Conservation (phyloP, 2,329 filamentous ascomycete genomes). For the Grosmannia huntii region DNA sequence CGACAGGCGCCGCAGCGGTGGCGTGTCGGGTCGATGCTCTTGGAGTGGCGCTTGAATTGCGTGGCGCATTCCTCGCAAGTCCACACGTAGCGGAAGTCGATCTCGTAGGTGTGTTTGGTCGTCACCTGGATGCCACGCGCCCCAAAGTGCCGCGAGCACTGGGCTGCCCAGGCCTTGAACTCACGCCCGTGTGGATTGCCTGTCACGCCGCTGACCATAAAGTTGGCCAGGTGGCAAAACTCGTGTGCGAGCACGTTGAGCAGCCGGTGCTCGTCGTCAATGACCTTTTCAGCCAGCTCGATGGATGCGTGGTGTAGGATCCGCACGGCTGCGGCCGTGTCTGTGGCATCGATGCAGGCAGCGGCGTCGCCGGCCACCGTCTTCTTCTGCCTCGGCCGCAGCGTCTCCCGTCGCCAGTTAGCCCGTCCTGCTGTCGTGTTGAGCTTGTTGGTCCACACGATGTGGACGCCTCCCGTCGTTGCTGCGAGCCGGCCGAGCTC, state of each 20-base stretch:
- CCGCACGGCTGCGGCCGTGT: slow-evolving; percentile 7
- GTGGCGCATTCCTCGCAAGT: slow-evolving; percentile 54
- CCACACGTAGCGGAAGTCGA: slow-evolving; percentile 91
- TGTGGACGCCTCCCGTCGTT: slow-evolving; percentile 55
- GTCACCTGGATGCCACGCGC: slow-evolving; percentile 62
- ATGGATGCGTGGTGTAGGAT: slow-evolving; percentile 59
- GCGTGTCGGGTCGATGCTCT: slow-evolving; percentile 61
- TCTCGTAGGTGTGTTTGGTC: slow-evolving; percentile 80
- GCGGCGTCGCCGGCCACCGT: background rate
- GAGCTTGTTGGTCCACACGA: slow-evolving; percentile 67
- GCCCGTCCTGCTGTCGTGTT: slow-evolving; percentile 68
- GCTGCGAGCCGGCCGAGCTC: slow-evolving; percentile 44
- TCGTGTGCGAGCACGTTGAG: slow-evolving; percentile 92
- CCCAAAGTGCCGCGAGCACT: slow-evolving; percentile 41
- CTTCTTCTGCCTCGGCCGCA: slow-evolving; percentile 19
- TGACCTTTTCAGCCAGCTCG: slow-evolving; percentile 80
- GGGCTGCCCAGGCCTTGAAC: slow-evolving; percentile 15
- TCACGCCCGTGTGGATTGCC: slow-evolving; percentile 14
- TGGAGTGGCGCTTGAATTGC: slow-evolving; percentile 74
- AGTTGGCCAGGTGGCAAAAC: slow-evolving; percentile 88
- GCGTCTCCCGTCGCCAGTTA: slow-evolving; percentile 53
- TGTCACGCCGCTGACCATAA: slow-evolving; percentile 57
- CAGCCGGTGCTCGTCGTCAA: slow-evolving; percentile 63
- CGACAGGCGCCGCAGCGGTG: slow-evolving; percentile 72
- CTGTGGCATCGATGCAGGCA: background rate